Evolutionary conservation across 306 rosid species (phyloP).

Genomic region (Hylodesmum podocarpum): DNA sequence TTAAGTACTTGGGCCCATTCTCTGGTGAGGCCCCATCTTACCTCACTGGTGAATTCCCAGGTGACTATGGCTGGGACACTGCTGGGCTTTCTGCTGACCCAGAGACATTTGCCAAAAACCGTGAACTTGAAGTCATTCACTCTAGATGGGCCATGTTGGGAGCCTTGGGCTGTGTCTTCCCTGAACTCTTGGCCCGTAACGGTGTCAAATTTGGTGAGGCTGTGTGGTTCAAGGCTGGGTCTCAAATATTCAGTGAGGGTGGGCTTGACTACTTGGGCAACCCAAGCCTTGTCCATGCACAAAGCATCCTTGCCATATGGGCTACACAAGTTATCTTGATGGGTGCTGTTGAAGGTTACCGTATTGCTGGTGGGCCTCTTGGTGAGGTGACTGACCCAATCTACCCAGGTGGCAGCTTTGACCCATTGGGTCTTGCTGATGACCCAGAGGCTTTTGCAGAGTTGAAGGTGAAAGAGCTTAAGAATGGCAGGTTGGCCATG

Average conservation of each 20-base stretch:
- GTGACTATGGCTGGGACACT: slow-evolving; percentile 30
- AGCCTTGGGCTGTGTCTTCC: slow-evolving; percentile 16
- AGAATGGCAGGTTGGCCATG: slow-evolving; percentile 30
- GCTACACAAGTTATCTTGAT: slow-evolving; percentile 15
- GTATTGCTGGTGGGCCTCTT: slow-evolving; percentile 30
- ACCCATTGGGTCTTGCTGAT: slow-evolving; percentile 31
- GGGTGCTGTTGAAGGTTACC: slow-evolving; percentile 30
- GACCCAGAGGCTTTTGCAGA: slow-evolving; percentile 36
- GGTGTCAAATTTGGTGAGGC: slow-evolving; percentile 25
- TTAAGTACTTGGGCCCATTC: slow-evolving; percentile 12
- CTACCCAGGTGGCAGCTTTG: slow-evolving; percentile 33
- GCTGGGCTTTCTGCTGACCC: slow-evolving; percentile 35
- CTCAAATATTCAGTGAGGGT: slow-evolving; percentile 18
- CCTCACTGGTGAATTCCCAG: slow-evolving; percentile 15
- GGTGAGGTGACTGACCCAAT: slow-evolving; percentile 30
- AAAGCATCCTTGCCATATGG: slow-evolving; percentile 34
- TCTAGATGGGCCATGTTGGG: slow-evolving; percentile 33
- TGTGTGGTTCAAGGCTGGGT: slow-evolving; percentile 25
- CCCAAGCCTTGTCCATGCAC: slow-evolving; percentile 26
- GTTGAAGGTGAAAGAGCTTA: slow-evolving; percentile 24
- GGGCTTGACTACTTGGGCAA: slow-evolving; percentile 26
- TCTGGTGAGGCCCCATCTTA: slow-evolving; percentile 4
- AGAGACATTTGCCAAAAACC: slow-evolving; percentile 23
- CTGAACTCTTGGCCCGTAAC: slow-evolving; percentile 23
- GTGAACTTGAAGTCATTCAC: slow-evolving; percentile 30